These are phyloP conservation scores for Sanghuangporus weigelae DNA, from an alignment of 1,284 basidiomycete genomes.

Conservation along the genomic window DNA sequence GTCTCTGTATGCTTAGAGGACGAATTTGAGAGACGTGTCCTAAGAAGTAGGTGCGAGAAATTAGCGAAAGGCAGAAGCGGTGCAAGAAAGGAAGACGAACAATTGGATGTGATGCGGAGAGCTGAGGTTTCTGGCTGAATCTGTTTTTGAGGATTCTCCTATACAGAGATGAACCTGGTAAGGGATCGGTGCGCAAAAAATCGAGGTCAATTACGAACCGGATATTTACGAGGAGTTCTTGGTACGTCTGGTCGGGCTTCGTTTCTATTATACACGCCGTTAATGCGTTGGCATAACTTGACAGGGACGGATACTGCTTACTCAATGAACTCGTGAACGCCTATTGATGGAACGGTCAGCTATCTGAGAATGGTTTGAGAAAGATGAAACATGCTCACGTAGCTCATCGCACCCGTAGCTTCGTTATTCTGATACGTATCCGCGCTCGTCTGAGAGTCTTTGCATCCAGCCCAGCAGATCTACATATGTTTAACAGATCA, in stretches of 20 bases:
- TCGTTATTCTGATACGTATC: slow-evolving; percentile 79
- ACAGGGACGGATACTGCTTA: slow-evolving; percentile 25
- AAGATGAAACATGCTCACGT: slow-evolving; percentile 33
- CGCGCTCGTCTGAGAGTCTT: slow-evolving; percentile 90
- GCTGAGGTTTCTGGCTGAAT: slow-evolving; percentile 79
- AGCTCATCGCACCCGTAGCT: slow-evolving; percentile 79
- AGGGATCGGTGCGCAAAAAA: neutral
- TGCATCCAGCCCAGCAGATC: slow-evolving; percentile 87
- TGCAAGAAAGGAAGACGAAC: slow-evolving; percentile 29
- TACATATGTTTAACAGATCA: slow-evolving; percentile 20
- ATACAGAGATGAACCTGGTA: neutral
- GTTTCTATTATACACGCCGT: slow-evolving; percentile 31
- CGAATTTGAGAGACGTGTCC: slow-evolving; percentile 4
- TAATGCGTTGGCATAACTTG: neutral
- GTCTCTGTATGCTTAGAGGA: neutral
- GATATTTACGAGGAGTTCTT: slow-evolving; percentile 64
- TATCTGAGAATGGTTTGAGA: neutral
- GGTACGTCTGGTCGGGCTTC: slow-evolving; percentile 69
- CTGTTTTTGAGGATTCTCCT: slow-evolving; percentile 51
- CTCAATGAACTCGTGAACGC: slow-evolving; percentile 63
- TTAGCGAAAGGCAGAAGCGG: neutral
- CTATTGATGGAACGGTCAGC: slow-evolving; percentile 31
- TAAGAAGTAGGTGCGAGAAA: neutral
- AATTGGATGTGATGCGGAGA: slow-evolving; percentile 69
- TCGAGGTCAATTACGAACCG: slow-evolving; percentile 36